A percentile compares a stretch with the other conserved stretches of the same genome.
These are phyloP conservation scores for Psilocybe azurescens DNA, from an alignment of 768 basidiomycete genomes.

Conservation along the genomic window DNA sequence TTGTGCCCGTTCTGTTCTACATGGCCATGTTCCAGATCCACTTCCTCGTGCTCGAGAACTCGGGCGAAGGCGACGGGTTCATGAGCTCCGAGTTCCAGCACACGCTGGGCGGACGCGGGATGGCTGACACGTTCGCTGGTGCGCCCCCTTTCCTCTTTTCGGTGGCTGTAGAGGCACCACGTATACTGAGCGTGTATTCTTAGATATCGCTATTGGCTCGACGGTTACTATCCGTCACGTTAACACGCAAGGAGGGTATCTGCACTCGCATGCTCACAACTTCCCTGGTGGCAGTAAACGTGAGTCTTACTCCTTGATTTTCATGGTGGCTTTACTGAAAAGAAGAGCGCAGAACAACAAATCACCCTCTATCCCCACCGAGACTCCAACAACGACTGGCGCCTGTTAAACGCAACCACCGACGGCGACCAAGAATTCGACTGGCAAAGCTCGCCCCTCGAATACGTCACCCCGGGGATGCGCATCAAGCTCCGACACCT, in stretches of 20 bases:
- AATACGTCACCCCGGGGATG: conserved; percentile 65
- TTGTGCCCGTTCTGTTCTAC: conserved; percentile 86
- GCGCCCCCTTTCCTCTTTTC: neutral
- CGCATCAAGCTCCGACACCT: conserved; percentile 86
- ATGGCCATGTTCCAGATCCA: conserved; percentile 98
- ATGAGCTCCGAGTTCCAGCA: conserved; percentile 99
- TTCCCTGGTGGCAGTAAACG: conserved; percentile 93
- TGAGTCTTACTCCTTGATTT: conserved; percentile 35
- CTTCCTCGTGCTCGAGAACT: conserved; percentile 85
- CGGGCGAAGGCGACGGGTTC: conserved; percentile 97
- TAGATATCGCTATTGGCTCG: conserved; percentile 89
- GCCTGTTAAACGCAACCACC: conserved; percentile 76
- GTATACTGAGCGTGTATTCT: neutral
- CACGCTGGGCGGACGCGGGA: conserved; percentile 85
- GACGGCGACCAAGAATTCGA: conserved; percentile 42
- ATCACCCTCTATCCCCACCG: conserved; percentile 98
- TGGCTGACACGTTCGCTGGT: conserved; percentile 95
- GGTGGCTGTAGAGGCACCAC: neutral
- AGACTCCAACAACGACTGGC: conserved; percentile 95
- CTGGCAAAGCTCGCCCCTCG: conserved; percentile 59
- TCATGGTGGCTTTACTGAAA: neutral
- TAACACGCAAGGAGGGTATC: conserved; percentile 97
- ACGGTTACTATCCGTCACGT: conserved; percentile 84
- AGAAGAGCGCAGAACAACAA: conserved; percentile 80
- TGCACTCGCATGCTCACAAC: conserved; percentile 91